Conservation (phyloP, 148 eudicot genomes). For the Diospyros kaki region DNA sequence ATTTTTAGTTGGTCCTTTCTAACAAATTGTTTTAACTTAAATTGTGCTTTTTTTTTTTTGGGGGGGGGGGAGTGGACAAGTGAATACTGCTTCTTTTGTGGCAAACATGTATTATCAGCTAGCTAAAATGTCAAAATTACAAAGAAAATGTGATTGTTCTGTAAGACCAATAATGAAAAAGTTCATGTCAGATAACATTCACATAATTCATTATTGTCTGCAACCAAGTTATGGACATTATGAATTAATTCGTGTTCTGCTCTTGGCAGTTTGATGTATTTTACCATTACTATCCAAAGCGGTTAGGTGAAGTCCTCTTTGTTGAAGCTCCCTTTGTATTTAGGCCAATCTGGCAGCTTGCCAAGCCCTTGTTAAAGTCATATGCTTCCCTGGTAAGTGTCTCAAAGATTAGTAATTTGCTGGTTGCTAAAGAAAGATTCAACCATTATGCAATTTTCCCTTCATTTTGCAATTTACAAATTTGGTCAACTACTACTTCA, state of each 20-base stretch:
- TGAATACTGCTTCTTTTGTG: not conserved
- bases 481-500: not conserved
- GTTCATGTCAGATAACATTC: not conserved
- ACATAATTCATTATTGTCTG: not conserved
- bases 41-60: no score
- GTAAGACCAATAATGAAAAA: not conserved
- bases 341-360: constrained; percentile 78
- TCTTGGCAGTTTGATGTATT: constrained; percentile 85
- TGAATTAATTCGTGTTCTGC: not conserved
- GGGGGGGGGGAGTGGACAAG: no score
- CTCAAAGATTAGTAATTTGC: not conserved
- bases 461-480: not conserved
- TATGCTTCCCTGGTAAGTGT: constrained; percentile 76
- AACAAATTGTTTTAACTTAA: not conserved
- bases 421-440: not conserved
- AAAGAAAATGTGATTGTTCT: not conserved
- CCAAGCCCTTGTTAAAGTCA: constrained; percentile 77
- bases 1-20: not conserved
- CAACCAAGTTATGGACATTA: not conserved
- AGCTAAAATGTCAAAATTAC: not conserved
- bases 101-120: not conserved
- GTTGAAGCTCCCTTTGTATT: constrained; percentile 93
- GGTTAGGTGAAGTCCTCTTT: constrained; percentile 76
- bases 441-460: not conserved
- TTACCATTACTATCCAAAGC: constrained; percentile 79